phyloP scores from a whole-genome alignment of 2,329 filamentous ascomycete species.

The Penicillium sp. region DNA sequence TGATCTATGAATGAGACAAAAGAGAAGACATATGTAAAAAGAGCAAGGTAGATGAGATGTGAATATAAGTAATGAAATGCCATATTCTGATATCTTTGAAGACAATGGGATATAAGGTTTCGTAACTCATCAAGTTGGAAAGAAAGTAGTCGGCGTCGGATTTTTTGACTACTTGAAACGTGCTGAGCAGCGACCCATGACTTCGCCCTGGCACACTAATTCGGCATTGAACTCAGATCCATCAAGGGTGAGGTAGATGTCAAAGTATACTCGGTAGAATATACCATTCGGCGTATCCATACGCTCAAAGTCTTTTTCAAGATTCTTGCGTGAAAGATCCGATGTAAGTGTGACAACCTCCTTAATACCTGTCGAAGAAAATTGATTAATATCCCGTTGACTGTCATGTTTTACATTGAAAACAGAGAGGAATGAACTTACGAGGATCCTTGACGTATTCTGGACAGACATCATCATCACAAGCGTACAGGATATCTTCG shows the following conservation, averaged over 20 bases:
- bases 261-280: slow-evolving; percentile 74
- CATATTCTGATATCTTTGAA: neutral
- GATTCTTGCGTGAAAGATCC: slow-evolving; percentile 93
- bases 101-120: slow-evolving; percentile 6
- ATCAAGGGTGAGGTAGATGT: slow-evolving; percentile 84
- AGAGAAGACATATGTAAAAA: neutral
- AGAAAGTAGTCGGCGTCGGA: neutral
- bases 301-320: slow-evolving; percentile 98
- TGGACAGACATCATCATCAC: slow-evolving; percentile 95
- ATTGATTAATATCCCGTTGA: neutral
- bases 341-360: slow-evolving; percentile 97
- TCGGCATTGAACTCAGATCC: slow-evolving; percentile 98
- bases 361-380: slow-evolving; percentile 72
- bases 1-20: slow-evolving; percentile 3
- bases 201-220: slow-evolving; percentile 96
- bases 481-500: slow-evolving; percentile 95
- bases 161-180: slow-evolving; percentile 61
- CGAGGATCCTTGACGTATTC: slow-evolving; percentile 99
- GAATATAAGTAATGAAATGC: neutral
- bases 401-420: neutral
- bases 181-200: slow-evolving; percentile 95
- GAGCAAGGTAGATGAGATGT: neutral
- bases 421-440: slow-evolving; percentile 52
- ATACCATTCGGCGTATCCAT: slow-evolving; percentile 98
- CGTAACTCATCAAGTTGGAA: slow-evolving; percentile 6